Base-by-base conservation (phyloP, 2,329 filamentous ascomycete genomes). In the Ophiostoma tasmaniense region DNA sequence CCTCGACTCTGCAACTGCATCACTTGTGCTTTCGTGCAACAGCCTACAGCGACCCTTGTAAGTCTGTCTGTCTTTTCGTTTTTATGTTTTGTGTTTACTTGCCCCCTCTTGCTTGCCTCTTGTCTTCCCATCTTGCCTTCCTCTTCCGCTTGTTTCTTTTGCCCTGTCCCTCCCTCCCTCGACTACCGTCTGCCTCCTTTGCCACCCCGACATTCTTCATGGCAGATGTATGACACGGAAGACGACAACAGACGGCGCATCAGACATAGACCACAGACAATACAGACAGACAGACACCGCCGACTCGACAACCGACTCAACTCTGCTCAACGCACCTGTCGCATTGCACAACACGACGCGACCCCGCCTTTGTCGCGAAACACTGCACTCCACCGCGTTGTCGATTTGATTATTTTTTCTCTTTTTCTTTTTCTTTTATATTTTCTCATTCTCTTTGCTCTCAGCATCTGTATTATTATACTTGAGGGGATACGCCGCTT, bases 351-450 rank as follows among this genome's bases (percentile, higher is more conserved):
- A 61, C 55, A 61, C 22, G 55, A 61, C 55, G 55, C 55, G 55
- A 61, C 55, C 55, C 55, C 55, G 55, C 55, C 55, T 61, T 61
- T 61, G 55, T 61, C 55, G 55, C 55, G 55, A 61, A 61, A 61
- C 55, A n/a, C 42, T 17, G 22, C 55, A 61, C 55, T 61, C 55
- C 55, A 61, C 55, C 55, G 55, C 55, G 55, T 61, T 61, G 55
- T 61, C 22, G 55, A 61, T 61, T 25, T 30, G 55, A 17, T 61
- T 61, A 3, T 55, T 25, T 55, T 55, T 25, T 25, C n/a, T 25
- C 2, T 55, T 22, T 55, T 28, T 25, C 11, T 11, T 55, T 30
- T 61, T 30, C 8, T 59, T 4, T 17, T 33, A 8, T 6, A 8
- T 8, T 33, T 22, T 55, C 13, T 25, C 13, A 11, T 25, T 28